Evolutionary conservation across 2,329 filamentous ascomycete species (phyloP), one percentile per base, ranked within the genome.

Genomic region (Trichoderma pleuroti): DNA sequence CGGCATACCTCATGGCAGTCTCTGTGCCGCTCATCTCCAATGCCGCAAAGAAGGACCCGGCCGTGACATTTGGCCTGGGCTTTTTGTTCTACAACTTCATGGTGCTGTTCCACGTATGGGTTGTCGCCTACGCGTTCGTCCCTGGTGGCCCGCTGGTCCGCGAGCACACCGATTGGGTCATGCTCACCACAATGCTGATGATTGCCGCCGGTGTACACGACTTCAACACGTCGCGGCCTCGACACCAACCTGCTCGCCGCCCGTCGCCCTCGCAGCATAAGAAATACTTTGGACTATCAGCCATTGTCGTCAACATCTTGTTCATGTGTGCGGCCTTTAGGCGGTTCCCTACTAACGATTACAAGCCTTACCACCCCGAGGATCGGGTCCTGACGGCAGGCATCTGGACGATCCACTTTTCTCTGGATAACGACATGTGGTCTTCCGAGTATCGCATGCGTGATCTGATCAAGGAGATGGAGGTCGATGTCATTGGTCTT

Each of bases 331-430:
- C 94, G 28, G 93, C 94, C 0, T 98, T 97, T 80, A 86, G 94
- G 68, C 93, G 96, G 73, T 98, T 98, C 84, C 96, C 96, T 0
- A 91, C 91, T 2, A 95, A 98, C 79, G 90, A 98, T 82, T 97
- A 98, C 83, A 89, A 88, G 70, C 93, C 96, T 0, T 94, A 98
- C 80, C 95, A 99, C 79, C 88, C 89, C 46, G 90, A 97, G 67
- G 92, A 94, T 73, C 96, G 96, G 75, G 84, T 97, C 67, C 87
- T 98, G 71, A 98, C 97, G 0, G 93, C 94, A 1, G 96, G 96
- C 75, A 98, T 99, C 80, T 99, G 96, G 96, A 99, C 96, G 0
- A 94, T 98, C 70, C 96, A 99, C 83, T 99, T 99, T 81, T 94
- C 93, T 16, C 89, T 99, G 24, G 96, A 99, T 82, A 98, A 99